These are phyloP conservation scores for Clathrospora elynae DNA, from an alignment of 2,329 filamentous ascomycete genomes.

Conservation along the genomic window DNA sequence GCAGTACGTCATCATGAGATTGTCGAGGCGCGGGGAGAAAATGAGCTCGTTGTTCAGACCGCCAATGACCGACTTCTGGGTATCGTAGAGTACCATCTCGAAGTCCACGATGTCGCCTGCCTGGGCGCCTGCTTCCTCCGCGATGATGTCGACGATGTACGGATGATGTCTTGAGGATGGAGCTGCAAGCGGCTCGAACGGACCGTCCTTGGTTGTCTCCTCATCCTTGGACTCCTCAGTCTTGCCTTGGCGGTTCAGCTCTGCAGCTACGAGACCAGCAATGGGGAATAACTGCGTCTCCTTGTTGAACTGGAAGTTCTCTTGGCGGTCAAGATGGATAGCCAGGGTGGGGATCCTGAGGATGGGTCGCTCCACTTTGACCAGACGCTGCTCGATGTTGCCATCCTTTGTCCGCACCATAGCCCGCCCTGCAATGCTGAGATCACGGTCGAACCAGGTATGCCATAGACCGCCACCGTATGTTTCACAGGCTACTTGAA, in stretches of 20 bases:
- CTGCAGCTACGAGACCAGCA: conserved; percentile 80
- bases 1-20: conserved; percentile 96
- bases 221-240: conserved; percentile 55
- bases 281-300: conserved; percentile 96
- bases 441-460: conserved; percentile 95
- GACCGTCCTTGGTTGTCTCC: conserved; percentile 47
- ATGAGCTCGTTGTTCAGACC: conserved; percentile 93
- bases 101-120: conserved; percentile 84
- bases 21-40: conserved; percentile 94
- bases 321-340: conserved; percentile 87
- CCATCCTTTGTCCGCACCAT: conserved; percentile 77
- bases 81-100: conserved; percentile 95
- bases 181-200: conserved; percentile 75
- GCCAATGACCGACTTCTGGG: conserved; percentile 85
- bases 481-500: conserved; percentile 94
- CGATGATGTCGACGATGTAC: conserved; percentile 82
- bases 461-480: conserved; percentile 98
- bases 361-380: conserved; percentile 89
- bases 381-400: conserved; percentile 78
- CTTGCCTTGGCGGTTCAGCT: conserved; percentile 77
- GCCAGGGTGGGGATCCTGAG: conserved; percentile 91
- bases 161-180: conserved; percentile 86
- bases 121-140: conserved; percentile 73
- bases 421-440: conserved; percentile 86
- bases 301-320: conserved; percentile 93